Base-by-base conservation (phyloP, 352 stramenopile species). In the Pythium insidiosum region DNA sequence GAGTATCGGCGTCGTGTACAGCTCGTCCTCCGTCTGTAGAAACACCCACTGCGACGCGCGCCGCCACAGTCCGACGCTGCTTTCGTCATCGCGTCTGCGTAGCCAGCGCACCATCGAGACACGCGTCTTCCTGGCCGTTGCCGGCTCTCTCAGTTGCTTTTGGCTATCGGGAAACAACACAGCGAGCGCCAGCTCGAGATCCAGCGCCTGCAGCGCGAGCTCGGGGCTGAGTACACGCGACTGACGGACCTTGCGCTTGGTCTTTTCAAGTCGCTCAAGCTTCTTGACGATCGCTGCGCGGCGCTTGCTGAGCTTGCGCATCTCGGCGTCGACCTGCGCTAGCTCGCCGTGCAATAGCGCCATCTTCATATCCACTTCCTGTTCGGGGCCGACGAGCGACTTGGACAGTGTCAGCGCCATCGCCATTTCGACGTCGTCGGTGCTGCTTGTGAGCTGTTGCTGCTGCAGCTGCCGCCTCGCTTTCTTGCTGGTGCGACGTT, bases 301-400 rank as follows among this genome's bases (percentile, higher is more conserved):
- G 38, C 64, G 66, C 45, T 82, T 80, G 11, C 56, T 15, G 2
- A 85, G 47, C 29, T 68, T 76, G 5, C 54, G 51, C 31, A 85
- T 59, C 39, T 82, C 57, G 2, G 37, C 58, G 24, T 82, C 67
- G 16, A 85, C 35, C 19, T 80, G 42, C 33, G 53, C 56, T 2
- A 85, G 49, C 47, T 85, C 73, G 24, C 64, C 57, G 11, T 49
- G 52, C 16, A 75, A 50, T 7, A 61, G 38, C 44, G 63, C 58
- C 23, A 85, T 50, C 13, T 85, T 45, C 38, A 64, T 50, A 25
- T 76, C 62, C 5, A 68, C 61, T 21, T 78, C 45, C 28, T 76
- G 55, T 19, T 69, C 69, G 36, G 61, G 55, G 26, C 43, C 52
- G 33, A 65, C 47, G 12, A 66, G 57, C 6, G 68, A 69, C 29